phyloP scores from a whole-genome alignment of 2,329 filamentous ascomycete species.

The Apiospora arundinis region DNA sequence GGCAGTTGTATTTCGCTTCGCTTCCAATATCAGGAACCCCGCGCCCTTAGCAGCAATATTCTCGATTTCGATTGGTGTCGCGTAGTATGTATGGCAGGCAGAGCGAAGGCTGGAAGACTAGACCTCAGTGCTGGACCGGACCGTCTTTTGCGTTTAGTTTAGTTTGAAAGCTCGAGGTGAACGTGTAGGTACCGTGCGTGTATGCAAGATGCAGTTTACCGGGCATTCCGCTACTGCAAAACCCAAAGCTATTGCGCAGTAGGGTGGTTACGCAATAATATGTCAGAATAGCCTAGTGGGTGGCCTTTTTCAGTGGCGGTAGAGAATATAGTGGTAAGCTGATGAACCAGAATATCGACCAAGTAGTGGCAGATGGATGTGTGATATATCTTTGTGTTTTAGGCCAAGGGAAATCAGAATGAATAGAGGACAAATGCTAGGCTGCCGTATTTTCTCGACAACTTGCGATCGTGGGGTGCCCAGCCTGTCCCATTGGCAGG shows the following conservation, averaged over 20 bases:
- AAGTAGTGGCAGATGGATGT: not conserved
- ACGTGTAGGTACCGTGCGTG: not conserved
- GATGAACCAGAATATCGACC: not conserved
- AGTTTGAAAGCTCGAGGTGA: not conserved
- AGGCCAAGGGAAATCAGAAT: not conserved
- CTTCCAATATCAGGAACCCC: not conserved
- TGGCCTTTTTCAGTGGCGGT: not conserved
- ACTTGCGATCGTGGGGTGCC: slow-evolving; percentile 4
- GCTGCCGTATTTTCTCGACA: not conserved
- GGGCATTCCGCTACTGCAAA: not conserved
- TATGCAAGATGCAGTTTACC: slow-evolving; percentile 5
- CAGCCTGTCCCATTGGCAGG: not conserved
- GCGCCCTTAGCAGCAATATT: not conserved
- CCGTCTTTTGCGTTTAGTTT: not conserved
- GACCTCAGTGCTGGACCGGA: not conserved
- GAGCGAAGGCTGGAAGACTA: too few species aligned
- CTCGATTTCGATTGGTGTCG: not conserved
- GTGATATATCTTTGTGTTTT: not conserved
- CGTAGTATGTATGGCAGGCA: too few species aligned
- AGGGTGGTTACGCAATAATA: slow-evolving; percentile 11
- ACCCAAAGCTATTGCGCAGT: not conserved
- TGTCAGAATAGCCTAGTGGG: not conserved
- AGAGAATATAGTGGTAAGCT: not conserved
- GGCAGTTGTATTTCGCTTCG: not conserved
- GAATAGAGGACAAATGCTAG: not conserved